Evolutionary conservation across 2,329 filamentous ascomycete species (phyloP), one percentile per base, ranked within the genome.

Genomic region (Chrysoporthe deuterocubensis): DNA sequence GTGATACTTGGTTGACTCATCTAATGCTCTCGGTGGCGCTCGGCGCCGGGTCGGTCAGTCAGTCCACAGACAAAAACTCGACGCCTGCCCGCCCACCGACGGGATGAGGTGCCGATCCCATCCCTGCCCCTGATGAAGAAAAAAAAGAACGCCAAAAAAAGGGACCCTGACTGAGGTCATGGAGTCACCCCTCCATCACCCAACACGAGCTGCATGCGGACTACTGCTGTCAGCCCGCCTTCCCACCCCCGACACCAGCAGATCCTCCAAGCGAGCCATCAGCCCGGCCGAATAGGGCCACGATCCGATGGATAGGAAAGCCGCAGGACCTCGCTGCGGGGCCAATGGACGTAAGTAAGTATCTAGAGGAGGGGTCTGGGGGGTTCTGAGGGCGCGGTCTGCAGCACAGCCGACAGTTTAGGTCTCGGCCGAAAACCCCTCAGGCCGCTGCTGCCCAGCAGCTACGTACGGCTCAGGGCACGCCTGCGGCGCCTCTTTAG

Each of bases 231-330:
- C 26, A 26, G 26, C 26, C 52, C 52, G 46, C 57, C 60, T 44
- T 50, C n/a, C 44, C n/a, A 26, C 18, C 21, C 32, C 18, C 4
- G 32, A 13, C 8, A 40, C 14, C 8, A 40, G 21, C 32, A 26
- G 34, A 43, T 43, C 21, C 14, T 18, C 48, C 34, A 44, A 66
- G 64, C 48, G 64, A 62, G 57, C 64, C 64, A 21, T 46, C 64
- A 62, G 46, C 18, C 46, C 57, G 64, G 57, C 43, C 43, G 34
- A 57, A 34, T 46, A 26, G 42, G 34, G 21, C 32, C 21, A 37
- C 56, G 26, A 21, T 56, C 65, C 14, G 18, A 34, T 56, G 32
- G 14, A 26, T 44, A 54, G 37, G 2, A 40, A 13, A 2, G 3
- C 52, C 11, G 13, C n/a, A 26, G 32, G 18, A 43, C 42, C n/a